These are phyloP conservation scores for Schizosaccharomyces lindneri DNA, from an alignment of 805 yeast genomes.

Conservation along the genomic window DNA sequence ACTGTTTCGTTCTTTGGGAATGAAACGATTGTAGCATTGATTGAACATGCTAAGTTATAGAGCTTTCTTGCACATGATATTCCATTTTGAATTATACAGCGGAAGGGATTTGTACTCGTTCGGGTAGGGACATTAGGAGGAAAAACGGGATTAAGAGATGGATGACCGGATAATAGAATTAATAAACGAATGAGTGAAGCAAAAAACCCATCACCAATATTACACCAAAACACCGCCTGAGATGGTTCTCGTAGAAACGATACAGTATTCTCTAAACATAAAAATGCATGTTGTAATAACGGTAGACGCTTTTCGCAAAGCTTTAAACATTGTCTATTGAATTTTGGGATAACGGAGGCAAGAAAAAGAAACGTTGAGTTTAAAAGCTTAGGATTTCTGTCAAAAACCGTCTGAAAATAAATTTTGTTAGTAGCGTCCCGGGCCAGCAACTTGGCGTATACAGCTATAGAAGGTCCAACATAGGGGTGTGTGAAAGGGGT, in stretches of 20 bases:
- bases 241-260: background rate
- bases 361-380: background rate
- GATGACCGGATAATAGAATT: background rate
- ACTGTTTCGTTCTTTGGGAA: background rate
- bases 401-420: background rate
- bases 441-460: background rate
- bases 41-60: background rate
- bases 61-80: background rate
- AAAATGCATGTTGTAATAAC: background rate
- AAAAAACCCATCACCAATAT: background rate
- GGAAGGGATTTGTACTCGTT: background rate
- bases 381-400: background rate
- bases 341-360: background rate
- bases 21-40: background rate
- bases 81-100: background rate
- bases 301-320: background rate
- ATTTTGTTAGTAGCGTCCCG: background rate
- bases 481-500: background rate
- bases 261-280: background rate
- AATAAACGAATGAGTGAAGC: background rate
- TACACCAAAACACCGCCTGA: background rate
- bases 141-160: background rate
- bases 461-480: background rate
- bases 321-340: background rate
- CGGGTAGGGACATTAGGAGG: background rate